These are phyloP conservation scores for Hypholoma fasciculare DNA, from an alignment of 768 basidiomycete genomes.

Conservation along the genomic window DNA sequence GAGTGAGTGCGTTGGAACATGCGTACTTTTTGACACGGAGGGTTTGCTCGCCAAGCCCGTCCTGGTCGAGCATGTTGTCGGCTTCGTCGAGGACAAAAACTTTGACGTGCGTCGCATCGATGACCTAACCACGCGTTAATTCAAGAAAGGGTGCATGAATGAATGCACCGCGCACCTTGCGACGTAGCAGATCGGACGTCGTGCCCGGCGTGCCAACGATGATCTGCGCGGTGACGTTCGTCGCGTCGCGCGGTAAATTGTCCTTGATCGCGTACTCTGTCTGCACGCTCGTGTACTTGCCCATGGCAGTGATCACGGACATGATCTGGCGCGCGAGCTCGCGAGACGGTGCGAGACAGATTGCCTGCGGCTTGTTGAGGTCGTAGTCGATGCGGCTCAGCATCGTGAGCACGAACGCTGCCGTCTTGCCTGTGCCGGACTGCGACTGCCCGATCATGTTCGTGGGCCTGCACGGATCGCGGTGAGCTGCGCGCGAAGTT, in stretches of 20 bases:
- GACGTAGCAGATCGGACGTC: conserved; percentile 82
- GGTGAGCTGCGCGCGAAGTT: background rate
- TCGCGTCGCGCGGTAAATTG: conserved; percentile 63
- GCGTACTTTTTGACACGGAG: conserved; percentile 90
- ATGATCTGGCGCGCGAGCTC: conserved; percentile 98
- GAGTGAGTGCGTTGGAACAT: background rate
- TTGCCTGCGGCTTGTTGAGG: conserved; percentile 82
- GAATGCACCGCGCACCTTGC: conserved; percentile 37
- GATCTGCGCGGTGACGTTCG: conserved; percentile 80
- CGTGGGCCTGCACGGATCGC: conserved; percentile 62
- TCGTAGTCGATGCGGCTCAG: conserved; percentile 89
- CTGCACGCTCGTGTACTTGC: conserved; percentile 90
- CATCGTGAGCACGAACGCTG: conserved; percentile 98
- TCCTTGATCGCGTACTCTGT: conserved; percentile 97
- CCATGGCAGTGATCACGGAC: conserved; percentile 92
- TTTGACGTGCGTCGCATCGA: conserved; percentile 80
- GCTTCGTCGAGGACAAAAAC: conserved; percentile 98
- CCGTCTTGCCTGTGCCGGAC: conserved; percentile 98
- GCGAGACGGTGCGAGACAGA: conserved; percentile 97
- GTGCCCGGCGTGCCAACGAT: conserved; percentile 97
- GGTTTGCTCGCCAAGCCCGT: conserved; percentile 92
- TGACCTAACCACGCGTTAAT: conserved; percentile 34
- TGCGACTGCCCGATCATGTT: conserved; percentile 99
- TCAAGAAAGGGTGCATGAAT: background rate
- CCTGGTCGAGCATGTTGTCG: conserved; percentile 97